Evolutionary conservation across 257 asterid species (phyloP).

Genomic region (Knoxia roxburghii): DNA sequence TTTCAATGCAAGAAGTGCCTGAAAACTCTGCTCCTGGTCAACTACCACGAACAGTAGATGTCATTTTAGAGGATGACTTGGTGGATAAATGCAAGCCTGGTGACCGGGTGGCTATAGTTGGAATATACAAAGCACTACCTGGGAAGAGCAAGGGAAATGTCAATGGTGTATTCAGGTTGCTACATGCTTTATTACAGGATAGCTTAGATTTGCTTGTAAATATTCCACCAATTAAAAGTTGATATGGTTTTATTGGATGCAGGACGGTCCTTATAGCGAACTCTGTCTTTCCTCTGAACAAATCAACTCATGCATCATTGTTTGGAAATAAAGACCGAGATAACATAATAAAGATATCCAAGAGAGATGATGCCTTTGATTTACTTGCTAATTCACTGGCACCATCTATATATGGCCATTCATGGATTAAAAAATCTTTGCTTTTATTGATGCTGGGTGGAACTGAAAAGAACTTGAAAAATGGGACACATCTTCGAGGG

Average conservation of each 20-base stretch:
- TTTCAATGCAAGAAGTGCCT: constrained; percentile 96
- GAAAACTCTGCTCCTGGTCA: constrained; percentile 99
- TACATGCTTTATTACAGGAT: constrained; percentile 1
- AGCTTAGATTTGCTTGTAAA: neutral
- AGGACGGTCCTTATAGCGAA: constrained; percentile 95
- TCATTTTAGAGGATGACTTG: constrained; percentile 85
- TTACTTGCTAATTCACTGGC: constrained; percentile 91
- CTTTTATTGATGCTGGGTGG: constrained; percentile 95
- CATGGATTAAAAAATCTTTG: constrained; percentile 93
- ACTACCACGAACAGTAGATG: constrained; percentile 87
- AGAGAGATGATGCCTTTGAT: constrained; percentile 67
- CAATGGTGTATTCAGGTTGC: constrained; percentile 93
- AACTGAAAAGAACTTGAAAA: constrained; percentile 84
- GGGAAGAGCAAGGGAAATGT: constrained; percentile 87
- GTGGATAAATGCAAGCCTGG: constrained; percentile 99
- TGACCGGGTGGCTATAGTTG: constrained; percentile 92
- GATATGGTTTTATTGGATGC: constrained; percentile 19
- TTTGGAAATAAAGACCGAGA: constrained; percentile 70
- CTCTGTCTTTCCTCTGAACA: constrained; percentile 82
- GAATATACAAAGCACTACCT: constrained; percentile 89
- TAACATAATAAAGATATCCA: constrained; percentile 64
- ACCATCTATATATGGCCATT: constrained; percentile 90
- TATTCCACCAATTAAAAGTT: constrained; percentile 3
- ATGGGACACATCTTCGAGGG: constrained; percentile 98
- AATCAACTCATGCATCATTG: constrained; percentile 65